phyloP scores from a whole-genome alignment of 2,329 filamentous ascomycete genomes.

The Botryotinia calthae region DNA sequence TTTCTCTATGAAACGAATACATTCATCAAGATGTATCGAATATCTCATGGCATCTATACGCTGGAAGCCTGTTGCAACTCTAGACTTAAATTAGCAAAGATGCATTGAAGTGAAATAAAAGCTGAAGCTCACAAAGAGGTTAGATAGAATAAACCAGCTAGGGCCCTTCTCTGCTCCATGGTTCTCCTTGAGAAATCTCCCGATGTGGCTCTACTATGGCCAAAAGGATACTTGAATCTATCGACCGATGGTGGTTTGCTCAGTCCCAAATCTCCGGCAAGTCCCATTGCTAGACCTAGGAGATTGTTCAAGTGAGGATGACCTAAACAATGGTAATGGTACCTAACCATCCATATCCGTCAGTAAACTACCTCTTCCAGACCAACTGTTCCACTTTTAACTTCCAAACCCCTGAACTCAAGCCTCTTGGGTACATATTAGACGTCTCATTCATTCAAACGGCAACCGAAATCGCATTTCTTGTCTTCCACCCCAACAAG shows the following conservation, averaged over 20 bases:
- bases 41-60: conserved; percentile 17
- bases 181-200: conserved; percentile 2
- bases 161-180: conserved; percentile 12
- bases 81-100: neutral
- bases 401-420: neutral
- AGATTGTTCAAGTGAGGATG: conserved; percentile 19
- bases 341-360: neutral
- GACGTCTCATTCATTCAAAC: no score
- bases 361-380: neutral
- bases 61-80: conserved; percentile 11
- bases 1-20: neutral
- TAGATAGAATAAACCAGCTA: conserved; percentile 17
- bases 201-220: neutral
- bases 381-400: neutral
- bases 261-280: conserved; percentile 5
- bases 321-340: conserved; percentile 19
- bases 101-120: neutral
- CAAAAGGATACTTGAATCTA: conserved; percentile 12
- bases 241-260: conserved; percentile 10
- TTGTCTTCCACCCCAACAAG: no score
- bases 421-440: neutral
- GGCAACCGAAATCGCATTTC: neutral
- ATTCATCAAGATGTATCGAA: conserved; percentile 11
- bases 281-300: conserved; percentile 2
- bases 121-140: conserved; percentile 5